Evolutionary conservation across 805 yeast genomes (phyloP), one percentile per base, ranked within the genome.

Genomic region (Yarrowia sp.): DNA sequence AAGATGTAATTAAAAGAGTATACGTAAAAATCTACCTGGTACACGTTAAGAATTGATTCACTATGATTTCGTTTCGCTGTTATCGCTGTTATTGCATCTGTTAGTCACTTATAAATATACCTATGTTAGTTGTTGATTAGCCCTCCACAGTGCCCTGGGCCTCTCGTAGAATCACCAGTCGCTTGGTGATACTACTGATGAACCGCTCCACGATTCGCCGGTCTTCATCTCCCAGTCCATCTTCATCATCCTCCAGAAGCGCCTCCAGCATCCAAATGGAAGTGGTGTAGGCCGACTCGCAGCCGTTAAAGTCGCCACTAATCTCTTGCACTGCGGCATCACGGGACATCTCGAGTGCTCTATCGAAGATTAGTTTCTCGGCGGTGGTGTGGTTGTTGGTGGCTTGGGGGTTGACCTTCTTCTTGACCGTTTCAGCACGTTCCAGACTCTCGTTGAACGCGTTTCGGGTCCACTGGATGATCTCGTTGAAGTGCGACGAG

Each of bases 221-320:
- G 74, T 93, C 98, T 58, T 87, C 90, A 4, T 79, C 82, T 71
- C 90, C 96, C 66, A 92, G 78, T 28, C 69, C 71, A 18, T 75
- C 78, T 11, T 67, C 73, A 39, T 71, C 71, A 13, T 58, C 75
- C 66, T 88, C 93, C 64, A 92, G 75, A 32, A 93, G 78, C 0
- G 97, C 91, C 73, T 91, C 96, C 71, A 93, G 79, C 97, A 93
- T 91, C 98, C 98, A 93, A 62, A 93, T 84, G 0, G 97, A 87
- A 0, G 97, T 90, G 4, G 96, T 90, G 74, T 93, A 93, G 8
- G 93, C 89, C 66, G 89, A 76, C 75, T 92, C 97, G 76, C 98
- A 92, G 7, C 88, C 89, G 17, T 80, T 78, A 60, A 89, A 74
- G 71, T 88, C 92, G 50, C 89, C 89, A 14, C 66, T 32, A 70